Percentiles rank a stretch among this genome's conserved stretches.
Evolutionary conservation across 2,329 filamentous ascomycete species (phyloP).

Genomic region (Nemania serpens): DNA sequence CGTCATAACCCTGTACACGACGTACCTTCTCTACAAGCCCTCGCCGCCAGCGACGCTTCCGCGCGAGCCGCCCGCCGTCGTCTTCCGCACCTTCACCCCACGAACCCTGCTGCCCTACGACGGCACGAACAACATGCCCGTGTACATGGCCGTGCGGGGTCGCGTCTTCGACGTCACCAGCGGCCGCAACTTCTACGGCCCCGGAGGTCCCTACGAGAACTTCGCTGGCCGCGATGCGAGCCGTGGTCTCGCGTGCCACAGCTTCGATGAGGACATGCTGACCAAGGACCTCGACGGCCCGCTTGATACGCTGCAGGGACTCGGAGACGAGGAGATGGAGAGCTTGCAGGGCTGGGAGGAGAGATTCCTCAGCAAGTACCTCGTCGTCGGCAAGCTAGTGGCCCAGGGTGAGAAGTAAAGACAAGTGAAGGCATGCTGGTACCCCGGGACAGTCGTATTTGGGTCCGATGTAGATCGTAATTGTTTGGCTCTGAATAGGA

Average conservation of each 20-base stretch:
- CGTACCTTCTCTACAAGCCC: conserved; percentile 61
- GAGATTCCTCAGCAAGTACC: conserved; percentile 89
- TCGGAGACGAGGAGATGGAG: conserved; percentile 78
- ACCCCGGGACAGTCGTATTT: neutral
- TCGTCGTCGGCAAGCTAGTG: conserved; percentile 89
- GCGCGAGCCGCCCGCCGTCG: conserved; percentile 59
- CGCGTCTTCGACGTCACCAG: conserved; percentile 87
- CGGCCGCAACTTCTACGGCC: conserved; percentile 93
- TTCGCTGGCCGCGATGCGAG: conserved; percentile 93
- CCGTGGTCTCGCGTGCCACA: conserved; percentile 84
- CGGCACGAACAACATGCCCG: conserved; percentile 72
- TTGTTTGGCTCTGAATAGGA: neutral
- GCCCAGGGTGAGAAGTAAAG: conserved; percentile 41
- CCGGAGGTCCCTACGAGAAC: conserved; percentile 92
- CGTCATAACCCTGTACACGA: conserved; percentile 59
- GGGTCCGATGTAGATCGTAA: neutral
- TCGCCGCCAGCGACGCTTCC: conserved; percentile 53
- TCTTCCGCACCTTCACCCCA: conserved; percentile 75
- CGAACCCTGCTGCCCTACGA: conserved; percentile 84
- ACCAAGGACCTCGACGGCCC: conserved; percentile 87
- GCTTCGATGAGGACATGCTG: conserved; percentile 94
- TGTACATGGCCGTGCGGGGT: conserved; percentile 90
- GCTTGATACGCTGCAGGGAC: conserved; percentile 73
- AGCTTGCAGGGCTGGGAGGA: conserved; percentile 91
- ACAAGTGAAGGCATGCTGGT: neutral